phyloP scores from a whole-genome alignment of 306 rosid genomes.

The Prunus campanulata region DNA sequence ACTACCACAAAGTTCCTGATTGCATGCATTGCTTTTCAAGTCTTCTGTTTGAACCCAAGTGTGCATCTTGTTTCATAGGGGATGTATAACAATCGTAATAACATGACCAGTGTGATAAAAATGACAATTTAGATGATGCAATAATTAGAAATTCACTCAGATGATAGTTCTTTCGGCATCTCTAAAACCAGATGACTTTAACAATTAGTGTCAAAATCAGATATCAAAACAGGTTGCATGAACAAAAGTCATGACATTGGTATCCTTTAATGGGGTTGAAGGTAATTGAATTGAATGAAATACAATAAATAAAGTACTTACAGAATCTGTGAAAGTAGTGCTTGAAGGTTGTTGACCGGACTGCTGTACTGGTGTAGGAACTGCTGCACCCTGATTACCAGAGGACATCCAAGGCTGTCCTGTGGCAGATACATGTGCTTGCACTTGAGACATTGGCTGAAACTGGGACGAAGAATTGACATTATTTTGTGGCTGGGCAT shows the following conservation, averaged over 20 bases:
- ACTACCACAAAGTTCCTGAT: background rate
- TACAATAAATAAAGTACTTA: conserved; percentile 31
- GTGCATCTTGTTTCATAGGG: background rate
- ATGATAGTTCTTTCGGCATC: background rate
- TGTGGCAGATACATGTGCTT: conserved; percentile 46
- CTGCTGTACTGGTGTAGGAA: conserved; percentile 51
- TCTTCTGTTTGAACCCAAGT: background rate
- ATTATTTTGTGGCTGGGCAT: conserved; percentile 68
- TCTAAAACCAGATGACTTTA: background rate
- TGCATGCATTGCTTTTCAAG: background rate
- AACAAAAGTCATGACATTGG: background rate
- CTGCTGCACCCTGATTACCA: conserved; percentile 53
- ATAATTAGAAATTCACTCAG: background rate
- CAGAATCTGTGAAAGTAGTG: conserved; percentile 47
- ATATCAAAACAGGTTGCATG: background rate
- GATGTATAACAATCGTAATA: background rate
- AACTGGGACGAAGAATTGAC: conserved; percentile 51
- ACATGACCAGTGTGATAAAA: background rate
- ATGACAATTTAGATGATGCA: background rate
- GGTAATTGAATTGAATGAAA: background rate
- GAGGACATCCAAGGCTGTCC: conserved; percentile 85
- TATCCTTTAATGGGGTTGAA: background rate
- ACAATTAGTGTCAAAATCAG: background rate
- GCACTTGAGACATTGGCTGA: conserved; percentile 75
- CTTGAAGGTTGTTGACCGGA: conserved; percentile 59